A percentile compares a stretch with the other conserved stretches of the same genome.
These are phyloP conservation scores for Pythium vanterpoolii DNA, from an alignment of 352 stramenopile species.

Conservation along the genomic window DNA sequence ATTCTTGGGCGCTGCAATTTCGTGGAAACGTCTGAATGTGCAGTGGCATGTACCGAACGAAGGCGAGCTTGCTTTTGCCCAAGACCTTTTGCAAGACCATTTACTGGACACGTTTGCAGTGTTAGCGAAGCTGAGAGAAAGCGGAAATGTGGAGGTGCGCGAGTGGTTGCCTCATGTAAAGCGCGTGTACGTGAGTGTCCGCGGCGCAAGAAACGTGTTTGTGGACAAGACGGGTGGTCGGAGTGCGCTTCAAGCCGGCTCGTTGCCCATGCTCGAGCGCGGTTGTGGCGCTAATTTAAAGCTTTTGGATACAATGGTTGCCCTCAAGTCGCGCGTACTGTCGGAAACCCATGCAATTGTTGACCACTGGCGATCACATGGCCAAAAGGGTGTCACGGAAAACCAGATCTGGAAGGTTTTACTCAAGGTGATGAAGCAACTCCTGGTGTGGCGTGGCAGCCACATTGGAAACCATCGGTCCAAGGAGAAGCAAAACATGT, in stretches of 20 bases:
- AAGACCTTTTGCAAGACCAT: conserved; percentile 48
- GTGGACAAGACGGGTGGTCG: conserved; percentile 31
- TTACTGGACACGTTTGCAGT: conserved; percentile 32
- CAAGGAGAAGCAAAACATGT: conserved; percentile 50
- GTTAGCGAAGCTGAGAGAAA: conserved; percentile 24
- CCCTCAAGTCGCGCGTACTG: conserved; percentile 45
- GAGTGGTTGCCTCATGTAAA: conserved; percentile 49
- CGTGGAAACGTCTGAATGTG: conserved; percentile 47
- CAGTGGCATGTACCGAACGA: conserved; percentile 65
- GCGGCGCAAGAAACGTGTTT: conserved; percentile 49
- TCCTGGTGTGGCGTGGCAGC: conserved; percentile 56
- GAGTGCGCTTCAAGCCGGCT: conserved; percentile 34
- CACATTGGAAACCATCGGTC: conserved; percentile 36
- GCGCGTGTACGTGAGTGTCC: conserved; percentile 38
- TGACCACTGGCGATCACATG: conserved; percentile 47
- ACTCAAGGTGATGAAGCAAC: conserved; percentile 41
- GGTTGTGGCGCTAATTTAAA: conserved; percentile 29
- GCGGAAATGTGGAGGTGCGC: conserved; percentile 36
- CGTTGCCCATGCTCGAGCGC: conserved; percentile 35
- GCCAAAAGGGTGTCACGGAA: conserved; percentile 44
- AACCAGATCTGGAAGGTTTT: conserved; percentile 52
- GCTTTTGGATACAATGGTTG: conserved; percentile 33
- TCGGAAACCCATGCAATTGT: conserved; percentile 34
- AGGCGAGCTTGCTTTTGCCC: conserved; percentile 50
- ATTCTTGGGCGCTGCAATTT: conserved; percentile 48